Evolutionary conservation across 2,329 filamentous ascomycete genomes (phyloP).

Genomic region (Colletotrichum noveboracense): DNA sequence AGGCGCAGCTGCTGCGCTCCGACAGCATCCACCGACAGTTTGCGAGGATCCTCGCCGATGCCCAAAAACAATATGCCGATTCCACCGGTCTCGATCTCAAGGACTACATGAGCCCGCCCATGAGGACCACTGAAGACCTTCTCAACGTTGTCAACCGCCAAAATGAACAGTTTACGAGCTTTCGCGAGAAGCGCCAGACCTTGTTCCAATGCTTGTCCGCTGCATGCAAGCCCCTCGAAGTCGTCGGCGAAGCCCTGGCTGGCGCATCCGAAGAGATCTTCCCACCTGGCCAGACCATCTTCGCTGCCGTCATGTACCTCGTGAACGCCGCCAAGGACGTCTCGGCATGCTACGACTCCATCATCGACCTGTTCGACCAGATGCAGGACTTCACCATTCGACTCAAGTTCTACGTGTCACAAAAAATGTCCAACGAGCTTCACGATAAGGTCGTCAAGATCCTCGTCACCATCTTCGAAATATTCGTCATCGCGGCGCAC

Average conservation of each 20-base stretch:
- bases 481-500: constrained; percentile 48
- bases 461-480: constrained; percentile 48
- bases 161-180: constrained; percentile 40
- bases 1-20: constrained; percentile 3
- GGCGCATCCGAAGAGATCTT: constrained; percentile 43
- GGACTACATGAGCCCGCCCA: constrained; percentile 36
- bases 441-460: constrained; percentile 45
- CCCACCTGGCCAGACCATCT: constrained; percentile 45
- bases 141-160: constrained; percentile 34
- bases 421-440: constrained; percentile 41
- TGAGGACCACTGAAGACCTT: constrained; percentile 37
- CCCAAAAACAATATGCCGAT: constrained; percentile 35
- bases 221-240: constrained; percentile 41
- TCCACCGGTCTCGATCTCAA: constrained; percentile 32
- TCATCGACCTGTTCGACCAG: constrained; percentile 47
- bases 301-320: constrained; percentile 47
- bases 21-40: constrained; percentile 22
- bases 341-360: constrained; percentile 48
- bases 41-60: constrained; percentile 36
- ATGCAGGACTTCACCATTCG: constrained; percentile 48
- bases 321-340: constrained; percentile 50
- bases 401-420: constrained; percentile 44
- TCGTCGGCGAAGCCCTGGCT: constrained; percentile 41
- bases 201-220: constrained; percentile 38
- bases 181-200: constrained; percentile 37